Evolutionary conservation across 225 moss, liverwort and hornwort genomes (phyloP).

Genomic region (Anthoceros angustus): DNA sequence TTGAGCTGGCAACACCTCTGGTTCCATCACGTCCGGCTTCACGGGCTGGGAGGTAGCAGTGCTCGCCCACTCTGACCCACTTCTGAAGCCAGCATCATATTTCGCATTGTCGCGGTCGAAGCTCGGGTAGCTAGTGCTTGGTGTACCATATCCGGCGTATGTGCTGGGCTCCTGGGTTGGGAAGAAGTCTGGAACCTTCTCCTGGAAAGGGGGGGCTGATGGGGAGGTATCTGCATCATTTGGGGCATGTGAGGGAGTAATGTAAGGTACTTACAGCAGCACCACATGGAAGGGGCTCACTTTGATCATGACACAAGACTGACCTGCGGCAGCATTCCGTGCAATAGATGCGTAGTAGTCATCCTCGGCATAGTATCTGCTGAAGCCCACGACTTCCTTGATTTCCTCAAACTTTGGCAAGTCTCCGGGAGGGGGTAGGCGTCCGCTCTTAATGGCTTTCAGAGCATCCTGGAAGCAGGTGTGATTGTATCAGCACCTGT

Average conservation of each 20-base stretch:
- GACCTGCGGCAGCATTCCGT: slow-evolving; percentile 11
- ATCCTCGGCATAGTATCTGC: slow-evolving; percentile 60
- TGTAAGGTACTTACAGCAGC: background rate
- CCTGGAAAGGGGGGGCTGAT: background rate
- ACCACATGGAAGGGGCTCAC: slow-evolving; percentile 11
- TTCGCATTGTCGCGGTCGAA: background rate
- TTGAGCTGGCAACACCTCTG: slow-evolving; percentile 28
- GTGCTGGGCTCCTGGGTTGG: background rate
- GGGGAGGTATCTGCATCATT: background rate
- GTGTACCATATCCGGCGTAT: background rate
- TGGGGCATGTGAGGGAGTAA: background rate
- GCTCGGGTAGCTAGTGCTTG: background rate
- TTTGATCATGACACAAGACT: slow-evolving; percentile 13
- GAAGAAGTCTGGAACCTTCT: no score
- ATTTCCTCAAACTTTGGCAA: slow-evolving; percentile 58
- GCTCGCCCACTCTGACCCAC: slow-evolving; percentile 7
- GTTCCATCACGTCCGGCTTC: slow-evolving; percentile 23
- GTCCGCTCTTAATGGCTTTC: slow-evolving; percentile 62
- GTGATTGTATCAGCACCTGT: background rate
- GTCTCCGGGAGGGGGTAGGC: slow-evolving; percentile 56
- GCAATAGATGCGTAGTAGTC: slow-evolving; percentile 35
- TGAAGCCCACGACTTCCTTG: slow-evolving; percentile 64
- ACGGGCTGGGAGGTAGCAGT: slow-evolving; percentile 9
- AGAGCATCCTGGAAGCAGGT: slow-evolving; percentile 52
- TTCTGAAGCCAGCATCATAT: slow-evolving; percentile 15